Base-by-base conservation (phyloP, 2,329 filamentous ascomycete genomes). In the Fusarium musae region DNA sequence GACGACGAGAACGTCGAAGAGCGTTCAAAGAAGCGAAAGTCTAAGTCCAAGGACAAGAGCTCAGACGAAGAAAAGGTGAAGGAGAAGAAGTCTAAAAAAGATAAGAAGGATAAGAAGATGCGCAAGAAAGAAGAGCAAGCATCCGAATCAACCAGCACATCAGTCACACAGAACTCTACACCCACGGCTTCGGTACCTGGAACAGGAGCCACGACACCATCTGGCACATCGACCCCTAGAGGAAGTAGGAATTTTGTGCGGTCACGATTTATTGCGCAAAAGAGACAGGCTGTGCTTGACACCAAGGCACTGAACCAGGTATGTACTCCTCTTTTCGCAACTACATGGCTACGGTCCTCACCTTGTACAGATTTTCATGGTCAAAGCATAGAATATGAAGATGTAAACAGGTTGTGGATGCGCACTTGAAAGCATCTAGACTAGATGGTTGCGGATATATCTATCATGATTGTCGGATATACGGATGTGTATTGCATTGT, bases 231-330 rank as follows among this genome's bases (percentile, higher is more conserved):
- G 34, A 87, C 84, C 36, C 85, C 86, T 65, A 84, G 80, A 68
- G 83, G 82, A 13, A 90, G 88, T 54, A 89, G 94, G 72, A 93
- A 95, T 80, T 89, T 93, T 61, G 90, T 95, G 52, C 87, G 96
- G 72, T 91, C 93, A 75, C 88, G 94, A 68, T 94, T 95, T 82
- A 97, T 98, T 78, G 92, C 92, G 63, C 93, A 96, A 77, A 98
- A 98, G 86, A 91, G 91, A 77, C 90, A 92, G 84, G 95, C 95
- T 5, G 89, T 95, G 66, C 88, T 94, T 84, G 93, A 98, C 81
- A 88, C 91, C 54, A 91, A 92, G 78, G 93, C 95, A 19, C 83
- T 98, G 79, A 96, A 95, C 81, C 95, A 98, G 90, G 93, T 95
- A 84, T 81, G 85, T 73, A 37, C 40, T 47, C 44, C 9, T n/a